Evolutionary conservation across 495 filamentous ascomycete genomes (phyloP).

Genomic region (Penicillium herquei): DNA sequence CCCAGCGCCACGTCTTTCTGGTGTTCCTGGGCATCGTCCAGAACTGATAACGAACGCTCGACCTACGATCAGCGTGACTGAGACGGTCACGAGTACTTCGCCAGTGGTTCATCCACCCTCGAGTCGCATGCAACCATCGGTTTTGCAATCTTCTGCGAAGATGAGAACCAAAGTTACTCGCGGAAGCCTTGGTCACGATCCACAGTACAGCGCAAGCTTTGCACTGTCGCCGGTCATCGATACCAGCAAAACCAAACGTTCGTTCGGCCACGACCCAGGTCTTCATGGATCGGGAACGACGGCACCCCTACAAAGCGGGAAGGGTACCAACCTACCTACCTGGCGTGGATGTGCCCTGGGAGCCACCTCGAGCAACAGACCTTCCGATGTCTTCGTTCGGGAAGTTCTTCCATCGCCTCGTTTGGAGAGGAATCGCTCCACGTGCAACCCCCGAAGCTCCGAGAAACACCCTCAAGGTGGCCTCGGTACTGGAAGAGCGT

Average conservation of each 20-base stretch:
- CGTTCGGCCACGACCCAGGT: neutral
- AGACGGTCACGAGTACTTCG: constrained; percentile 6
- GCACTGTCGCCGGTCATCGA: constrained; percentile 2
- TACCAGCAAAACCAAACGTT: constrained; percentile 5
- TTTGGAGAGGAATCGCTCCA: too few relatives aligned
- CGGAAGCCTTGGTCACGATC: neutral
- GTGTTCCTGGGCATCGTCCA: constrained; percentile 11
- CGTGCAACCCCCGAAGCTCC: too few relatives aligned
- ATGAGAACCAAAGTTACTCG: neutral
- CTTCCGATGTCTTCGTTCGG: neutral
- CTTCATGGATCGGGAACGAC: neutral
- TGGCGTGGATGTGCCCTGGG: neutral
- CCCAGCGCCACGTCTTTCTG: constrained; percentile 9
- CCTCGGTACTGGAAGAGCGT: too few relatives aligned
- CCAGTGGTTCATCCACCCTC: constrained; percentile 7
- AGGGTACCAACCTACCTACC: neutral
- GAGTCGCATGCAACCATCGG: neutral
- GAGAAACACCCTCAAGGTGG: too few relatives aligned
- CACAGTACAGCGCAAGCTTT: neutral
- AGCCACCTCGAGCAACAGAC: neutral
- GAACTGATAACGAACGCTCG: constrained; percentile 2
- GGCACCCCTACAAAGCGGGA: neutral
- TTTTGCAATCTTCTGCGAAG: constrained; percentile 3
- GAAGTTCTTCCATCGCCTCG: too few relatives aligned
- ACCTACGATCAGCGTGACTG: constrained; percentile 5